These are phyloP conservation scores for Suillus bovinus DNA, from an alignment of 768 basidiomycete species.

Conservation along the genomic window DNA sequence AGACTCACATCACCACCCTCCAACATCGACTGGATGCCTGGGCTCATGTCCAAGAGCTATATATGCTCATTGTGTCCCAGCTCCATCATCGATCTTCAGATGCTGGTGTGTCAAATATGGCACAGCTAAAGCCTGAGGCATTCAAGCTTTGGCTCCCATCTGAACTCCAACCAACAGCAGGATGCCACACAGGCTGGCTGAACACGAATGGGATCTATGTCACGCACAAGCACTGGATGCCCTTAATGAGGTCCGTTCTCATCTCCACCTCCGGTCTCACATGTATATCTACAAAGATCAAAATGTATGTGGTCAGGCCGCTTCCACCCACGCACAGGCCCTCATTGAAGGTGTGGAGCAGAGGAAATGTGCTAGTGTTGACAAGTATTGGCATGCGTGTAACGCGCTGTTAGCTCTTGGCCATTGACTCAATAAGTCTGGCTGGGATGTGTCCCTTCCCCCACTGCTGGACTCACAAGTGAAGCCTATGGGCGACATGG, in stretches of 20 bases:
- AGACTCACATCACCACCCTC: neutral
- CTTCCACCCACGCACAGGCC: slow-evolving; percentile 5
- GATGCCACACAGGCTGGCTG: neutral
- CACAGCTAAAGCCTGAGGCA: neutral
- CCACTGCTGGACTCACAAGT: no score
- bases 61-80: neutral
- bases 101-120: neutral
- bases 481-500: no score
- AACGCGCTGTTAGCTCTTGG: no score
- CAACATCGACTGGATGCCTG: neutral
- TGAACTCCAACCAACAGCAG: neutral
- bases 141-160: neutral
- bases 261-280: slow-evolving; percentile 10
- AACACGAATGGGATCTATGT: slow-evolving; percentile 5
- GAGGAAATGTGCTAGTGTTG: slow-evolving; percentile 1
- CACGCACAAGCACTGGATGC: slow-evolving; percentile 18
- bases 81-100: neutral
- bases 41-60: neutral
- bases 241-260: slow-evolving; percentile 2
- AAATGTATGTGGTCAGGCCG: slow-evolving; percentile 13
- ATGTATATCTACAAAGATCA: slow-evolving; percentile 17
- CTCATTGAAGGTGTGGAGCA: slow-evolving; percentile 9
- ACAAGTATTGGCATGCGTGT: neutral
- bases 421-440: no score
- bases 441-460: no score